These are phyloP conservation scores for Aeschynomene evenia DNA, from an alignment of 306 rosid species.

Conservation along the genomic window DNA sequence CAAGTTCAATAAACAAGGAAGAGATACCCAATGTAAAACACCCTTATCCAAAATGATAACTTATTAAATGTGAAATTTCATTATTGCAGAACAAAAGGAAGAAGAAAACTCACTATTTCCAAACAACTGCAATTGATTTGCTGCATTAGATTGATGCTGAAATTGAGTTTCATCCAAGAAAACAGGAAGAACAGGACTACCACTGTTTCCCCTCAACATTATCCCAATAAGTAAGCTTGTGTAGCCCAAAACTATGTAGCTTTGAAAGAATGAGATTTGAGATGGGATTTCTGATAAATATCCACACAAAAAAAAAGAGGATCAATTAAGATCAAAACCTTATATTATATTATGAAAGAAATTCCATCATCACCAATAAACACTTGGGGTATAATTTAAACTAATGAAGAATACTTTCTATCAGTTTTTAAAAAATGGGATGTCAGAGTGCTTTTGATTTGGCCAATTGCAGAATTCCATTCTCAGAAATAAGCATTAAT, in stretches of 20 bases:
- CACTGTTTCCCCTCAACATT: conserved; percentile 68
- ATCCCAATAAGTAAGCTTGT: background rate
- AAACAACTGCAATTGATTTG: conserved; percentile 70
- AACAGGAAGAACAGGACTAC: conserved; percentile 58
- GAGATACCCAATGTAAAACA: background rate
- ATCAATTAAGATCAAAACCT: background rate
- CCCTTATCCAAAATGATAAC: background rate
- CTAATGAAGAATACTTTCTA: background rate
- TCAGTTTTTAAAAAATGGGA: background rate
- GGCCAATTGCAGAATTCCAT: background rate
- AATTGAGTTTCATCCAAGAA: conserved; percentile 52
- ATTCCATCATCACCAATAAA: background rate
- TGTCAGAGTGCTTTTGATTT: too few species aligned
- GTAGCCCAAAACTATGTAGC: conserved; percentile 16
- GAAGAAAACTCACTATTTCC: conserved; percentile 52
- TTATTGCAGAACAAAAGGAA: background rate
- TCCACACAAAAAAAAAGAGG: conserved; percentile 25
- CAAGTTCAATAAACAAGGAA: background rate
- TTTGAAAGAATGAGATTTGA: background rate
- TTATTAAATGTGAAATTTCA: background rate
- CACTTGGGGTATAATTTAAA: background rate
- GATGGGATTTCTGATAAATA: conserved; percentile 9
- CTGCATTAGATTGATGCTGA: conserved; percentile 52
- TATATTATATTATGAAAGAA: background rate
- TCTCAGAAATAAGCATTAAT: background rate